Evolutionary conservation across 179 eudicot genomes (phyloP), one percentile per base, ranked within the genome.

Genomic region (Beta corolliflora): DNA sequence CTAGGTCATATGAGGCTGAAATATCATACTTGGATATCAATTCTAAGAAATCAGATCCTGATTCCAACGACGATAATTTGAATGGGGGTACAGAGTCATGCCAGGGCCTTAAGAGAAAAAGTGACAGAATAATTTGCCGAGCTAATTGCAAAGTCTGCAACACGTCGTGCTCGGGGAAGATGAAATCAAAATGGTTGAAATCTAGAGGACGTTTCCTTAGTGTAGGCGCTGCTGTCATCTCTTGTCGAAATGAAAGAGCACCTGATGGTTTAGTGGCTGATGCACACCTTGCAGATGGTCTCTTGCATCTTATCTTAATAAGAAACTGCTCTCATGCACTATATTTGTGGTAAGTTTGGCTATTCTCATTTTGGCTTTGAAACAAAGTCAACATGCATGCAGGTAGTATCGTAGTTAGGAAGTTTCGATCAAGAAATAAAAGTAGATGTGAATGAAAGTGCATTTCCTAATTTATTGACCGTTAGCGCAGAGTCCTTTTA

Each of bases 231-330:
- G 99, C 99, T 76, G 90, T 97, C 46, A 97, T 97, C 71, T 92
- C 99, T 58, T 92, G 97, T 89, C 89, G 99, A 77, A 97, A 97
- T 85, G 99, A 93, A 84, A 94, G 89, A 79, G 98, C 99, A 36
- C 98, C 99, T 19, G 98, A 97, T 83, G 99, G 99, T 80, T 87
- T 97, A 88, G 99, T 94, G 55, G 98, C 97, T 52, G 94, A 94
- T 84, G 99, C 99, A 50, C 99, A 97, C 82, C 94, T 97, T 81
- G 88, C 98, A 71, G 99, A 97, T 81, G 99, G 98, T 53, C 93
- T 90, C 76, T 73, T 97, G 83, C 97, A 93, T 90, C 93, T 94
- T 45, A 88, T 97, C 81, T 85, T 97, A 79, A 85, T 97, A 45
- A 93, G 90, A 80, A 95, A 93, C 68, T 97, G 99, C 84, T 93